Conservation (phyloP, 139 green algal genomes). For the Volvox africanus region DNA sequence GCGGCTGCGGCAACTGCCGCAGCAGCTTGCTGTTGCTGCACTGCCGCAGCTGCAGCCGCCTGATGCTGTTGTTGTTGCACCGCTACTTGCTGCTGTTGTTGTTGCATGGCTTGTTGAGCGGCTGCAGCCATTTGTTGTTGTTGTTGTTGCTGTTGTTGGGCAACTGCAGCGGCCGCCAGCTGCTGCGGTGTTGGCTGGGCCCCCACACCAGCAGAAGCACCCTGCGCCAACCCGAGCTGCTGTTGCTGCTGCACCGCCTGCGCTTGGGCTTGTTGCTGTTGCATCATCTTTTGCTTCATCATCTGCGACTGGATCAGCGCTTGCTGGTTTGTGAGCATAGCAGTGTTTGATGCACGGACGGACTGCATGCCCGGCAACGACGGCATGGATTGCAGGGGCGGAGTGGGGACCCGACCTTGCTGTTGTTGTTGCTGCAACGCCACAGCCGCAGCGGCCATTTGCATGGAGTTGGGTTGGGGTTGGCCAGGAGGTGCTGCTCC, state of each 20-base stretch:
- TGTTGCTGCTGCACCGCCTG: conserved; percentile 7
- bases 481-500: neutral
- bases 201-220: neutral
- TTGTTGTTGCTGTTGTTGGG: conserved; percentile 16
- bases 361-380: conserved; percentile 22
- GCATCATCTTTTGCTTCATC: conserved; percentile 40
- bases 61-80: conserved; percentile 14
- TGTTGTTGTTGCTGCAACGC: conserved; percentile 14
- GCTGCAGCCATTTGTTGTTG: conserved; percentile 17
- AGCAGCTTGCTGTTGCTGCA: neutral
- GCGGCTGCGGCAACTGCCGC: neutral
- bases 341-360: neutral
- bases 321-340: conserved; percentile 13
- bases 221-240: neutral
- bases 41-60: neutral
- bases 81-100: neutral
- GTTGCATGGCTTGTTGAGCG: conserved; percentile 25
- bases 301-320: conserved; percentile 32
- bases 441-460: neutral
- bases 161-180: neutral
- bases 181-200: conserved; percentile 8
- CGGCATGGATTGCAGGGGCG: conserved; percentile 23
- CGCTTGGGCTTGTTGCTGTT: conserved; percentile 20
- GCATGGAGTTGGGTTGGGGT: neutral
- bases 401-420: conserved; percentile 11